These are phyloP conservation scores for Aureobasidium namibiae DNA, from an alignment of 2,329 filamentous ascomycete species.

Conservation along the genomic window DNA sequence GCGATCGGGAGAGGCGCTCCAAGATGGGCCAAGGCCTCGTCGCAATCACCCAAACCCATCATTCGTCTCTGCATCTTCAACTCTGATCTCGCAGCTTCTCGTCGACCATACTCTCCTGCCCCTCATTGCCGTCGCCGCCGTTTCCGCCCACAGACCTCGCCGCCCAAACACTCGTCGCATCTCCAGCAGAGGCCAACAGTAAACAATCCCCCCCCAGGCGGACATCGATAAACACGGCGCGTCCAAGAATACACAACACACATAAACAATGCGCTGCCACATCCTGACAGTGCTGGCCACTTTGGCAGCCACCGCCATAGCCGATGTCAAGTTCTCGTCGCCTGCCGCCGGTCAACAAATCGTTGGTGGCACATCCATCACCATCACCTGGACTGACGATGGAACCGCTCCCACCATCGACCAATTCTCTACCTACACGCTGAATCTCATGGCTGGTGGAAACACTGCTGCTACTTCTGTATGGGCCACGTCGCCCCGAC, in stretches of 20 bases:
- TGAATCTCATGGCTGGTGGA: conserved; percentile 55
- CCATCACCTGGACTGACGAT: conserved; percentile 50
- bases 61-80: not conserved
- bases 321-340: conserved; percentile 46
- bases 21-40: not conserved
- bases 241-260: not conserved
- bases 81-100: not conserved
- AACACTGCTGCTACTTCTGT: conserved; percentile 43
- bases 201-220: not conserved
- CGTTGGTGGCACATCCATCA: conserved; percentile 42
- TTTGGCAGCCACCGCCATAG: conserved; percentile 28
- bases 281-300: not conserved
- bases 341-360: conserved; percentile 45
- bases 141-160: not conserved
- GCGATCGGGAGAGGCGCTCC: not conserved
- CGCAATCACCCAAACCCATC: not conserved
- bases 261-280: conserved; percentile 6
- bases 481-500: conserved; percentile 13
- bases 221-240: not conserved
- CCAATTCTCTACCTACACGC: conserved; percentile 46
- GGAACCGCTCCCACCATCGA: conserved; percentile 42
- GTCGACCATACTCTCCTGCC: not conserved
- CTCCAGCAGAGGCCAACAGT: not conserved
- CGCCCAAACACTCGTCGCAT: not conserved
- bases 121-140: not conserved